phyloP scores from a whole-genome alignment of 2,329 filamentous ascomycete genomes.

The Geosmithia flava region DNA sequence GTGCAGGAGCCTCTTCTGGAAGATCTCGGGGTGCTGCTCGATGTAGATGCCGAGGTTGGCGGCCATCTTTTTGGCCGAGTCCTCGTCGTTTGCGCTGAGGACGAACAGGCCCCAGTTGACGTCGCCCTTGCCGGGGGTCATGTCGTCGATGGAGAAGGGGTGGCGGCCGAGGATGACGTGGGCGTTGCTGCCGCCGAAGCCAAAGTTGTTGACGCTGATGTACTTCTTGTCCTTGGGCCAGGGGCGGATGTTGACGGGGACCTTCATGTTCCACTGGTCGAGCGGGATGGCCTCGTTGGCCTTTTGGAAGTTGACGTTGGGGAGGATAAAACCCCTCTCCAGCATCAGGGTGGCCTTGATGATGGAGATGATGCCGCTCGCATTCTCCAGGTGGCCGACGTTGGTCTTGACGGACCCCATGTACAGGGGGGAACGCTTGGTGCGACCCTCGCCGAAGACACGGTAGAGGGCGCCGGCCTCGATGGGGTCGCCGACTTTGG shows the following conservation, averaged over 20 bases:
- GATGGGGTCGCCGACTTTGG: constrained; percentile 41
- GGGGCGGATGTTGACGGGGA: constrained; percentile 25
- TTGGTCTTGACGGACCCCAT: constrained; percentile 9
- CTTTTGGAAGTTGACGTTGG: constrained; percentile 35
- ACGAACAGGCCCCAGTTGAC: constrained; percentile 20
- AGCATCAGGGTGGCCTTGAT: constrained; percentile 40
- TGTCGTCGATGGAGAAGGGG: no score
- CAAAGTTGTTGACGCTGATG: constrained; percentile 37
- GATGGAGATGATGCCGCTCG: constrained; percentile 35
- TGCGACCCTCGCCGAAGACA: constrained; percentile 25
- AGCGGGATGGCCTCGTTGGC: constrained; percentile 36
- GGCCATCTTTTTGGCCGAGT: constrained; percentile 15
- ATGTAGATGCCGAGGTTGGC: constrained; percentile 22
- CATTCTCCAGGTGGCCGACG: constrained; percentile 38
- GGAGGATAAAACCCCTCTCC: constrained; percentile 34
- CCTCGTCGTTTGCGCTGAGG: constrained; percentile 24
- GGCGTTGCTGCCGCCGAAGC: constrained; percentile 30
- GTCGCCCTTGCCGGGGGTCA: no score
- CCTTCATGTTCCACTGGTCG: constrained; percentile 35
- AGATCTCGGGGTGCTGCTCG: constrained; percentile 27
- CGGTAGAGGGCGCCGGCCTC: constrained; percentile 35
- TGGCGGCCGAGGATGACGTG: constrained; percentile 20
- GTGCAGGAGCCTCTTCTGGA: constrained; percentile 27
- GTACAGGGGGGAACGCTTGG: constrained; percentile 14
- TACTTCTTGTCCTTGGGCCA: constrained; percentile 33